Conservation (phyloP, 805 yeast species). For the Candida michaelii region DNA sequence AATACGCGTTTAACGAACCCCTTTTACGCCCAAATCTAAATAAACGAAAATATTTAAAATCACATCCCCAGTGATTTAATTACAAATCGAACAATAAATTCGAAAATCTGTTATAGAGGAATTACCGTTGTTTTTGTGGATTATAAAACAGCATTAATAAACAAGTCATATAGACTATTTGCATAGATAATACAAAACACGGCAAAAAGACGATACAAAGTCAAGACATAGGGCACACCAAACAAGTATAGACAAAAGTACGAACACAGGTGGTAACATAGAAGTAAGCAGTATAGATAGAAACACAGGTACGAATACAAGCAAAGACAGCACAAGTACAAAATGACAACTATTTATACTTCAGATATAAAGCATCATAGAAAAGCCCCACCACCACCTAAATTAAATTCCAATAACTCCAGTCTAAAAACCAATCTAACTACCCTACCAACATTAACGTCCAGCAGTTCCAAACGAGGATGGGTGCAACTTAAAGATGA, state of each 20-base stretch:
- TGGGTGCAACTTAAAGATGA: conserved; percentile 95
- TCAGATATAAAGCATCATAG: conserved; percentile 42
- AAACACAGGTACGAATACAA: no score
- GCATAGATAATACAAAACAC: no score
- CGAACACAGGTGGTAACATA: no score
- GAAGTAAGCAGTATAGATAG: no score
- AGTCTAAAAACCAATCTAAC: neutral
- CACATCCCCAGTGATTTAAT: neutral
- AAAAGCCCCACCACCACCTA: conserved; percentile 48
- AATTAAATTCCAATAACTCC: neutral
- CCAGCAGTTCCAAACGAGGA: conserved; percentile 42
- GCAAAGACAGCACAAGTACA: neutral
- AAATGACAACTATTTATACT: conserved; percentile 41
- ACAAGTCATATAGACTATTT: no score
- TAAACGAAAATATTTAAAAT: conserved; percentile 3
- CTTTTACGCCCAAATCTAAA: conserved; percentile 6
- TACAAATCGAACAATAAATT: no score
- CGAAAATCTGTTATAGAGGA: no score
- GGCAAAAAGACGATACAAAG: neutral
- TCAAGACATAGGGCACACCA: neutral
- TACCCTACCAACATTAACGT: neutral
- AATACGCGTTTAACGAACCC: conserved; percentile 4
- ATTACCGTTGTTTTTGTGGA: neutral
- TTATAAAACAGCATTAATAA: no score
- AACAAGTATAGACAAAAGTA: neutral